These are phyloP conservation scores for Adenanthera pavonina DNA, from an alignment of 306 rosid genomes.

Conservation along the genomic window DNA sequence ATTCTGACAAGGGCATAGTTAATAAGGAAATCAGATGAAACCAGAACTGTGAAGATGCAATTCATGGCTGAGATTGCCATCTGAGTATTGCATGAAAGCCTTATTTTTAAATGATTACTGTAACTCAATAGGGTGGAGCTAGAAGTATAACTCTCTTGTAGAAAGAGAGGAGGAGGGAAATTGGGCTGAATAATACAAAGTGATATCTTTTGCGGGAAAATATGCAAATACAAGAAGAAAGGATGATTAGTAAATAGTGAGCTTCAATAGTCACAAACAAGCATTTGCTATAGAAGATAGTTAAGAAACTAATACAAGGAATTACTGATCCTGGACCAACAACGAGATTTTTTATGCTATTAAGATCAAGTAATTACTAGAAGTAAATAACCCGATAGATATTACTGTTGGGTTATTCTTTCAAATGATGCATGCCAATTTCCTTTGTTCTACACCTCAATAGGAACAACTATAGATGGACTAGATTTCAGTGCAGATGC, in stretches of 20 bases:
- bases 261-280: neutral
- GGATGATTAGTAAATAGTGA: neutral
- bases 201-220: neutral
- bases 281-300: neutral
- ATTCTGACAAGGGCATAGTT: neutral
- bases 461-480: neutral
- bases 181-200: neutral
- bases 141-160: neutral
- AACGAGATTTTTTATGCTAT: neutral
- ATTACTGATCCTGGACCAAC: neutral
- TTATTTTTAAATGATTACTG: constrained; percentile 8
- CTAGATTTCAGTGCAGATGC: neutral
- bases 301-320: neutral
- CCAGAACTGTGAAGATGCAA: constrained; percentile 1
- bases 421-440: neutral
- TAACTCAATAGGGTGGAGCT: neutral
- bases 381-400: neutral
- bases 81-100: constrained; percentile 30
- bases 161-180: neutral
- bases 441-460: neutral
- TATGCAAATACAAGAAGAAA: neutral
- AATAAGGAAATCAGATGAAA: constrained; percentile 12
- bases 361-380: neutral
- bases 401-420: neutral
- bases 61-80: constrained; percentile 28